Evolutionary conservation across 2,329 filamentous ascomycete species (phyloP), one percentile per base, ranked within the genome.

Genomic region (Colletotrichum destructivum): DNA sequence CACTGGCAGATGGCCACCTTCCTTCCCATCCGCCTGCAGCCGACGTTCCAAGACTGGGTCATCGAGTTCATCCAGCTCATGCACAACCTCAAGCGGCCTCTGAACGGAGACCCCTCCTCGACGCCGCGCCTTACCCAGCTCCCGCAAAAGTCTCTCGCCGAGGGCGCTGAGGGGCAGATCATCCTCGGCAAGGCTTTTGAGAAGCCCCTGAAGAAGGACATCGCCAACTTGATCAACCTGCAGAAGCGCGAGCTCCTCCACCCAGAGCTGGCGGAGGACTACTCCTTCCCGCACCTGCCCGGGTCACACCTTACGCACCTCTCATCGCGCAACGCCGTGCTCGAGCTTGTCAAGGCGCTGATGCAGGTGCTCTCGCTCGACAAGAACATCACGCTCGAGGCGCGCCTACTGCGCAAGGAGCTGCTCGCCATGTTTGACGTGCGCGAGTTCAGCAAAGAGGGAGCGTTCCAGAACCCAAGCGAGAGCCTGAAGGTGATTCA

Each of bases 1-100:
- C 94, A 98, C 82, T 99, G 97, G 97, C 96, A 99, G 81, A 92
- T 99, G 79, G 93, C 91, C 56, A 95, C 94, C 1, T 98, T 98
- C 80, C 84, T 99, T 1, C 96, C 97, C 0, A 80, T 85, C 0
- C 91, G 92, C 5, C 87, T 99, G 60, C 95, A 98, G 78, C 88
- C 92, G 0, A 89, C 92, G 12, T 99, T 99, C 85, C 90, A 95
- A 73, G 92, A 97, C 76, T 98, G 95, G 94, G 90, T 98, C 3
- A 90, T 98, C 16, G 94, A 98, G 79, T 99, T 98, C 81, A 93
- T 99, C 75, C 91, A 98, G 75, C 87, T 98, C 66, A 98, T 99
- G 95, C 95, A 98, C 78, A 84, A 86, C 15, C 87, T 95, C 73
- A 99, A 98, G 82, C 90, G 91, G 7, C 92, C 93, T 0, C 81